Evolutionary conservation across 2,329 filamentous ascomycete genomes (phyloP).

Genomic region (Alternaria gansuensis): DNA sequence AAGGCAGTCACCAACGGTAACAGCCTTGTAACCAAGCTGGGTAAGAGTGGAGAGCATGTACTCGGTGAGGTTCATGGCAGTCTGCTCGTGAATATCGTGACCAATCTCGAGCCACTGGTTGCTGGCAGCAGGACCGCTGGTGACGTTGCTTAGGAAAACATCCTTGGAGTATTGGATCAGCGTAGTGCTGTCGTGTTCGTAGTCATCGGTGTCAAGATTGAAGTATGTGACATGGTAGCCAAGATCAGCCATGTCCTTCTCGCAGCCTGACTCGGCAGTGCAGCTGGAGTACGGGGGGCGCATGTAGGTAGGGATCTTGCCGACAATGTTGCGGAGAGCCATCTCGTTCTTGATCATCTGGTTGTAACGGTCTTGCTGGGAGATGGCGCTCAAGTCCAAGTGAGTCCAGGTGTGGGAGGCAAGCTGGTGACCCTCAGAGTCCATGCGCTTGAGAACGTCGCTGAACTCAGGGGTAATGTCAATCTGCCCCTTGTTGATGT

Average conservation of each 20-base stretch:
- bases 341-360: slow-evolving; percentile 65
- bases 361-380: slow-evolving; percentile 55
- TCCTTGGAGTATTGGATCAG: slow-evolving; percentile 63
- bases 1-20: slow-evolving; percentile 60
- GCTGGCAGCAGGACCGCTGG: slow-evolving; percentile 36
- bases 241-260: slow-evolving; percentile 54
- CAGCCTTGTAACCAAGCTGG: slow-evolving; percentile 55
- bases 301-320: slow-evolving; percentile 65
- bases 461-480: slow-evolving; percentile 60
- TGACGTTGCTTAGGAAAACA: slow-evolving; percentile 61
- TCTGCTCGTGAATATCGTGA: slow-evolving; percentile 60
- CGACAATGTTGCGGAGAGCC: slow-evolving; percentile 65
- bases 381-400: slow-evolving; percentile 58
- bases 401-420: slow-evolving; percentile 68
- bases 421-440: slow-evolving; percentile 66
- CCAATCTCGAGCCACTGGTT: slow-evolving; percentile 62
- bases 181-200: slow-evolving; percentile 62
- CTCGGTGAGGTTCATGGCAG: slow-evolving; percentile 56
- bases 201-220: slow-evolving; percentile 69
- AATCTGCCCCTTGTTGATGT: slow-evolving; percentile 65
- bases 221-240: slow-evolving; percentile 70
- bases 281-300: slow-evolving; percentile 61
- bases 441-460: slow-evolving; percentile 65
- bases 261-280: slow-evolving; percentile 49
- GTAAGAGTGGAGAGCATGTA: slow-evolving; percentile 56